Evolutionary conservation across 352 stramenopile genomes (phyloP).

Genomic region (Phytophthora agathidicida): DNA sequence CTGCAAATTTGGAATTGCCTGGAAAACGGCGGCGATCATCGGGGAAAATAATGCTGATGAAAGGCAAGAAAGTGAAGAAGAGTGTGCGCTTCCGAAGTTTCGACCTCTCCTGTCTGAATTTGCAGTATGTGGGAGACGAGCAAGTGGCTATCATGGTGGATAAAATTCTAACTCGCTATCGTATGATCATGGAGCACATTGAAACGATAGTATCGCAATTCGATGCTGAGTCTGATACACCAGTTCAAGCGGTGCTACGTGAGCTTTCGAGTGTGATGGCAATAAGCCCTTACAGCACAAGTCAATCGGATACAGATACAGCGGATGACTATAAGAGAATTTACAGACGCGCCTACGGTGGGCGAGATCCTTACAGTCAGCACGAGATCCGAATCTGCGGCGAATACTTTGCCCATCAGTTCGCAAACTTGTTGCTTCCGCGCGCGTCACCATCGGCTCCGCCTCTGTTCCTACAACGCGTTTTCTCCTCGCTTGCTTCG

Average conservation of each 20-base stretch:
- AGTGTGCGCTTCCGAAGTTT: slow-evolving; percentile 71
- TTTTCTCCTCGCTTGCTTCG: slow-evolving; percentile 59
- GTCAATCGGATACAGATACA: not conserved
- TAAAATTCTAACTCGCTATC: slow-evolving; percentile 47
- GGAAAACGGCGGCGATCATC: slow-evolving; percentile 7
- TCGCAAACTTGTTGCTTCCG: slow-evolving; percentile 39
- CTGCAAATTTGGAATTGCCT: slow-evolving; percentile 7
- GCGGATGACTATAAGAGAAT: slow-evolving; percentile 18
- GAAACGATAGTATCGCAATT: slow-evolving; percentile 19
- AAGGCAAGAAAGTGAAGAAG: slow-evolving; percentile 39
- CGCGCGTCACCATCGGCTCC: not conserved
- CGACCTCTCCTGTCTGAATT: slow-evolving; percentile 63
- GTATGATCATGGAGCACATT: slow-evolving; percentile 45
- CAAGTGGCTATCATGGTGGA: slow-evolving; percentile 50
- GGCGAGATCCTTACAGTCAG: slow-evolving; percentile 39
- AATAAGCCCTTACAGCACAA: slow-evolving; percentile 9
- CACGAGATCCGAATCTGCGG: slow-evolving; percentile 48
- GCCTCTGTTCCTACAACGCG: slow-evolving; percentile 47
- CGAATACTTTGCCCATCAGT: slow-evolving; percentile 54
- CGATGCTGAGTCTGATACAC: not conserved
- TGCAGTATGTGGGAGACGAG: slow-evolving; percentile 62
- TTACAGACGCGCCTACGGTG: slow-evolving; percentile 35
- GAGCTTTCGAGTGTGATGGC: slow-evolving; percentile 31
- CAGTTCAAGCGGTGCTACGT: slow-evolving; percentile 13
- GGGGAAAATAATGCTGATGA: slow-evolving; percentile 12